Conservation (phyloP, 768 basidiomycete species). For the Suillus subalutaceus region DNA sequence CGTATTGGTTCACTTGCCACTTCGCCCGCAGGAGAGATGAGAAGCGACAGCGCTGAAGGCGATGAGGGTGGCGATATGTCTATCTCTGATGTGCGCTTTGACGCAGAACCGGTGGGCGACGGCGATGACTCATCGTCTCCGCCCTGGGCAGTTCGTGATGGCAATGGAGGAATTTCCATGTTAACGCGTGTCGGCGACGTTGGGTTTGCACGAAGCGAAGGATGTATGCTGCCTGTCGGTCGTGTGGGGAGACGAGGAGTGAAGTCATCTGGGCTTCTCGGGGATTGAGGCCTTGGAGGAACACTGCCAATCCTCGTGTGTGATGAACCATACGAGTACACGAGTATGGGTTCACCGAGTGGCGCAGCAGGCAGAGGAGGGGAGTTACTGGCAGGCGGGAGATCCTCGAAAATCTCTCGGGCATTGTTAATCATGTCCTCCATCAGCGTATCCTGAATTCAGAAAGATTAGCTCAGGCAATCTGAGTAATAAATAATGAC, state of each 20-base stretch:
- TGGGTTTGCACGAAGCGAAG: constrained; percentile 61
- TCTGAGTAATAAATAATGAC: constrained; percentile 27
- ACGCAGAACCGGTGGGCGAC: constrained; percentile 10
- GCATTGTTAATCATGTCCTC: constrained; percentile 83
- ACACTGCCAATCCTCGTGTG: constrained; percentile 67
- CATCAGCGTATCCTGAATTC: constrained; percentile 67
- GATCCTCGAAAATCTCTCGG: constrained; percentile 64
- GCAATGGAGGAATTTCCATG: constrained; percentile 33
- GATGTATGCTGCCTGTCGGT: constrained; percentile 77
- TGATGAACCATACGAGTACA: constrained; percentile 68
- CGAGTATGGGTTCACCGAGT: constrained; percentile 58
- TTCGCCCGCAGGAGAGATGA: neutral
- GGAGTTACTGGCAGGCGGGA: constrained; percentile 47
- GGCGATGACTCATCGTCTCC: constrained; percentile 28
- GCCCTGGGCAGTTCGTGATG: constrained; percentile 24
- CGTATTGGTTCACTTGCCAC: neutral
- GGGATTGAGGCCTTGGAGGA: constrained; percentile 25
- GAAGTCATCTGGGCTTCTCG: constrained; percentile 60
- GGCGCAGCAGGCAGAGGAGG: constrained; percentile 79
- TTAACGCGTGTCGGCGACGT: constrained; percentile 50
- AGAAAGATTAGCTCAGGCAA: constrained; percentile 27
- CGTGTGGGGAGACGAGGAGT: constrained; percentile 69
- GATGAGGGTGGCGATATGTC: constrained; percentile 23
- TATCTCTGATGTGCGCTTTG: constrained; percentile 6
- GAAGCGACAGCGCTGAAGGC: constrained; percentile 19